Conservation (phyloP, 306 rosid genomes). For the Abrus pulchellus region DNA sequence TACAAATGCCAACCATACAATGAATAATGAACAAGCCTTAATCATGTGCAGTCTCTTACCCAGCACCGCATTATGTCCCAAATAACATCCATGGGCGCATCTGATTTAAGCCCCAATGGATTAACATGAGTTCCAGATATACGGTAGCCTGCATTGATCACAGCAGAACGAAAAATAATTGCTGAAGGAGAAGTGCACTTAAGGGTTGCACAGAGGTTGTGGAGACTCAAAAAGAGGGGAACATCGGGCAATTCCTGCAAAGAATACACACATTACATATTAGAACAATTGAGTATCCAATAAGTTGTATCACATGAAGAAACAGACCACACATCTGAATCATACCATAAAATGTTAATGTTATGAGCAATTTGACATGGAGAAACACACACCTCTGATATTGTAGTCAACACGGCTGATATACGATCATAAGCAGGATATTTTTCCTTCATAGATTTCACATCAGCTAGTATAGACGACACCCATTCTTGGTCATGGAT, state of each 20-base stretch:
- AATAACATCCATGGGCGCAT: constrained; percentile 94
- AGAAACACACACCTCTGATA: constrained; percentile 76
- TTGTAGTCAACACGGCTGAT: constrained; percentile 85
- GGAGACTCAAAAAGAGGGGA: constrained; percentile 94
- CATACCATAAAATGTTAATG: neutral
- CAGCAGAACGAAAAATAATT: constrained; percentile 90
- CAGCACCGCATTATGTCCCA: constrained; percentile 99
- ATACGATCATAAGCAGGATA: constrained; percentile 93
- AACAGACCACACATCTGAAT: constrained; percentile 1
- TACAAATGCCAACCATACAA: constrained; percentile 2
- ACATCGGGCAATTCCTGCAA: constrained; percentile 92
- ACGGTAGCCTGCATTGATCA: constrained; percentile 90
- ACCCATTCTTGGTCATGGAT: constrained; percentile 98
- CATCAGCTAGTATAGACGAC: constrained; percentile 72
- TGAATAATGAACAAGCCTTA: neutral
- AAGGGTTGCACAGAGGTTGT: constrained; percentile 92
- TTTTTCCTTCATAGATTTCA: constrained; percentile 73
- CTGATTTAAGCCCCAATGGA: constrained; percentile 92
- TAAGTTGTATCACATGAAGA: neutral
- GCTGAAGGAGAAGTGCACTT: constrained; percentile 99
- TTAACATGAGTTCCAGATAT: constrained; percentile 96
- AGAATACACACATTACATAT: constrained; percentile 6
- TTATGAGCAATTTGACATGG: neutral
- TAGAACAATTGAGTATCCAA: constrained; percentile 21
- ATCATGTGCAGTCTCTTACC: constrained; percentile 60